Percentiles rank a stretch among this genome's conserved stretches.
Conservation (phyloP, 371 early-diverging fungal species). For the Mortierella sp. region DNA sequence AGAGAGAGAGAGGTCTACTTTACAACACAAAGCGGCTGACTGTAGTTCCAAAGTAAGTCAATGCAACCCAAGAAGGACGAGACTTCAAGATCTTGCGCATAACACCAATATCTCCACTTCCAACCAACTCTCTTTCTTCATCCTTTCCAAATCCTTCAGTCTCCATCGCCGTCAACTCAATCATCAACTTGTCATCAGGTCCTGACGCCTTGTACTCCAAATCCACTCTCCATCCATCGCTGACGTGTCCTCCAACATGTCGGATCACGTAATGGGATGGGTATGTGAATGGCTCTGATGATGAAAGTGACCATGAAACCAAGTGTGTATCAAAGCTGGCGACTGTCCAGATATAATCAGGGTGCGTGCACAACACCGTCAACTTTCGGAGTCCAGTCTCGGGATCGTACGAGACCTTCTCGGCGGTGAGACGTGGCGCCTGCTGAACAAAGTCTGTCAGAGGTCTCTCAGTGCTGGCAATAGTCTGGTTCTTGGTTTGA, state of each 20-base stretch:
- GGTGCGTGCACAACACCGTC: slow-evolving; percentile 65
- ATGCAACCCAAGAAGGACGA: slow-evolving; percentile 72
- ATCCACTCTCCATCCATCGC: slow-evolving; percentile 73
- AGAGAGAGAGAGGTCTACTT: not conserved
- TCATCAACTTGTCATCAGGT: slow-evolving; percentile 60
- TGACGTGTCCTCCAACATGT: slow-evolving; percentile 73
- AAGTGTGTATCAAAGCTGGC: slow-evolving; percentile 73
- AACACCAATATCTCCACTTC: slow-evolving; percentile 64
- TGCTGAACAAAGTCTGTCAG: slow-evolving; percentile 52
- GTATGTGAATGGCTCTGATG: slow-evolving; percentile 57
- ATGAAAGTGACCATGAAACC: slow-evolving; percentile 72
- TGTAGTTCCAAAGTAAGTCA: slow-evolving; percentile 70
- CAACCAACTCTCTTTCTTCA: slow-evolving; percentile 65
- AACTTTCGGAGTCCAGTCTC: slow-evolving; percentile 65
- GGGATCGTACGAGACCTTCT: slow-evolving; percentile 65
- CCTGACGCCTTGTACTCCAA: slow-evolving; percentile 59
- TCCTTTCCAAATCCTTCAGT: slow-evolving; percentile 66
- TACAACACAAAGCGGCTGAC: slow-evolving; percentile 52
- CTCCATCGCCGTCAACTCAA: slow-evolving; percentile 67
- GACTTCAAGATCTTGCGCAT: slow-evolving; percentile 62
- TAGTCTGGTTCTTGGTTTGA: slow-evolving; percentile 49
- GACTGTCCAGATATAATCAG: slow-evolving; percentile 77
- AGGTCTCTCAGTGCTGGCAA: slow-evolving; percentile 42
- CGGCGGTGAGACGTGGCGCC: slow-evolving; percentile 60
- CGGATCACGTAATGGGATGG: slow-evolving; percentile 70